A percentile compares a stretch with the other conserved stretches of the same genome.
These are phyloP conservation scores for Globisporangium middletonii DNA, from an alignment of 352 stramenopile genomes.

Conservation along the genomic window DNA sequence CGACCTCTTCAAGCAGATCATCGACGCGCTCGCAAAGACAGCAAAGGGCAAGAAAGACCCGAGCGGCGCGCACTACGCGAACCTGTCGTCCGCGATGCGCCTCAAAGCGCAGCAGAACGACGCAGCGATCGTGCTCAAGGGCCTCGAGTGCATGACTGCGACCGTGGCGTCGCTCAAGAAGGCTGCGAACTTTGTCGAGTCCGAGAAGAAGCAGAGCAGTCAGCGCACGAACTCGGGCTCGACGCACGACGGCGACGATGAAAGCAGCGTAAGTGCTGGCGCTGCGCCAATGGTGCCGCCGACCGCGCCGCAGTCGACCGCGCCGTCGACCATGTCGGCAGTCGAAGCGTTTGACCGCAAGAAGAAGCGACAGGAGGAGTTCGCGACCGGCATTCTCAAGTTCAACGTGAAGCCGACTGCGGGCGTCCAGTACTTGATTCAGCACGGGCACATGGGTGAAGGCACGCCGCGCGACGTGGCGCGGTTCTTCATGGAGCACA, in stretches of 20 bases:
- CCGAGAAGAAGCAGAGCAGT: conserved; percentile 39
- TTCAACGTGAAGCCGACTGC: conserved; percentile 96
- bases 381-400: conserved; percentile 95
- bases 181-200: conserved; percentile 72
- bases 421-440: conserved; percentile 89
- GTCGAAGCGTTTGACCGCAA: conserved; percentile 97
- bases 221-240: conserved; percentile 15
- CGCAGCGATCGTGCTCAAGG: conserved; percentile 66
- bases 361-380: conserved; percentile 94
- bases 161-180: conserved; percentile 92
- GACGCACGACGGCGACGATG: conserved; percentile 36
- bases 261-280: conserved; percentile 18
- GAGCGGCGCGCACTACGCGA: conserved; percentile 41
- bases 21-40: conserved; percentile 94
- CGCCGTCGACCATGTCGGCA: conserved; percentile 53
- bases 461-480: conserved; percentile 91
- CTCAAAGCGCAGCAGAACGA: conserved; percentile 74
- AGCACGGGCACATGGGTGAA: conserved; percentile 90
- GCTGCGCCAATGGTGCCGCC: conserved; percentile 6
- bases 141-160: conserved; percentile 91
- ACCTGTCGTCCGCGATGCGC: conserved; percentile 48
- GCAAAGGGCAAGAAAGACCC: conserved; percentile 85
- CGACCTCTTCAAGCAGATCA: conserved; percentile 98
- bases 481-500: conserved; percentile 91
- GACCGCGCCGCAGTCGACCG: conserved; percentile 13